Percentiles rank a stretch among this genome's conserved stretches.
Evolutionary conservation across 192 early-diverging fungal genomes (phyloP).

Genomic region (Podila clonocystis): DNA sequence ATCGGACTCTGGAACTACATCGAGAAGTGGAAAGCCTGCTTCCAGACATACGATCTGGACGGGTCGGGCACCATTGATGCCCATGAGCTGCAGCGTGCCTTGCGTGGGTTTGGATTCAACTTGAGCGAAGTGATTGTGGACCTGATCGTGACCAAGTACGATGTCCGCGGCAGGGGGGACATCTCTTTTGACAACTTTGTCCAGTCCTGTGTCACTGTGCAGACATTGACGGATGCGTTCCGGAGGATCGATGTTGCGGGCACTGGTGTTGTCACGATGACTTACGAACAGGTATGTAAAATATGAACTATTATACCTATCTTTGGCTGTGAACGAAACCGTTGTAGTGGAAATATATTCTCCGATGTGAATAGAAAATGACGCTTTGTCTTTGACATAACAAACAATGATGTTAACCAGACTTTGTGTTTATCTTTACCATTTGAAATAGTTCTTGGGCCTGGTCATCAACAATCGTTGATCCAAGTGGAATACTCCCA

Average conservation of each 20-base stretch:
- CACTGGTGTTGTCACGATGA: slow-evolving; percentile 68
- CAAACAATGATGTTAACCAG: neutral
- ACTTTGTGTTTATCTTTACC: neutral
- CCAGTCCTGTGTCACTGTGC: slow-evolving; percentile 72
- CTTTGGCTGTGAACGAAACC: neutral
- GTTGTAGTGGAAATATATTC: neutral
- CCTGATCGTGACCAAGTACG: slow-evolving; percentile 53
- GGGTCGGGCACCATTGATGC: slow-evolving; percentile 73
- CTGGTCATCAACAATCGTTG: slow-evolving; percentile 45
- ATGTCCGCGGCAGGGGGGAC: slow-evolving; percentile 56
- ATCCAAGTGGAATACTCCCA: neutral
- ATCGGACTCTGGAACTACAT: slow-evolving; percentile 75
- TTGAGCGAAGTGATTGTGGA: slow-evolving; percentile 31
- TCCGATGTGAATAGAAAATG: too few species aligned
- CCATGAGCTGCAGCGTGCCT: slow-evolving; percentile 39
- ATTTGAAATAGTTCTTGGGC: slow-evolving; percentile 28
- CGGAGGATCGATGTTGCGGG: slow-evolving; percentile 62
- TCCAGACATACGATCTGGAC: slow-evolving; percentile 72
- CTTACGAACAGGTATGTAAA: slow-evolving; percentile 59
- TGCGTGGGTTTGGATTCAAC: slow-evolving; percentile 53
- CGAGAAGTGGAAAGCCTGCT: slow-evolving; percentile 76
- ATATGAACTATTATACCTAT: too few species aligned
- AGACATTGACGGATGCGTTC: slow-evolving; percentile 69
- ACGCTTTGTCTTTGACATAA: neutral
- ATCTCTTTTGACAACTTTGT: slow-evolving; percentile 54